Conservation (phyloP, 768 basidiomycete genomes). For the Mycena alexandri region DNA sequence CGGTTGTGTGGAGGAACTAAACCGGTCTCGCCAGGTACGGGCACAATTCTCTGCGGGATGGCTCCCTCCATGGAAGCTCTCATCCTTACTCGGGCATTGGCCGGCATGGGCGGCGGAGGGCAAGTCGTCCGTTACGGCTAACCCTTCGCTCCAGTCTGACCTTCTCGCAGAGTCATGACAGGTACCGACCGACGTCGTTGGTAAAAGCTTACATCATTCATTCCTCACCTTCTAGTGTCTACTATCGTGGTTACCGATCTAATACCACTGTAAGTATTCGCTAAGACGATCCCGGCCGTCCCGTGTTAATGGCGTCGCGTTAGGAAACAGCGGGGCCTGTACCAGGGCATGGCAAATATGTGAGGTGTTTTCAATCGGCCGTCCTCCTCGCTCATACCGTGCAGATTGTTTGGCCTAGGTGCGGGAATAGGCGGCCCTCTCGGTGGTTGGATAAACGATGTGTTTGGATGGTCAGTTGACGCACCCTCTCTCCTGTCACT, state of each 20-base stretch:
- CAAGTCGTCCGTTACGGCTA: constrained; percentile 56
- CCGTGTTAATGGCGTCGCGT: constrained; percentile 18
- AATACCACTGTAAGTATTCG: constrained; percentile 79
- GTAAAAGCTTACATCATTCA: constrained; percentile 43
- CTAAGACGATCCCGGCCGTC: constrained; percentile 16
- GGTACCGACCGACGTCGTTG: constrained; percentile 56
- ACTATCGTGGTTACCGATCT: constrained; percentile 90
- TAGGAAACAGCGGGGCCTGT: constrained; percentile 89
- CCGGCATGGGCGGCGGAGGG: constrained; percentile 95
- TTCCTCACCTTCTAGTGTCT: constrained; percentile 64
- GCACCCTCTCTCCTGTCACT: constrained; percentile 7
- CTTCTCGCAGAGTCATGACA: constrained; percentile 79
- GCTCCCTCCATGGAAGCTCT: constrained; percentile 89
- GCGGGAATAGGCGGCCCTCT: constrained; percentile 84
- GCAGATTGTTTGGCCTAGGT: constrained; percentile 86
- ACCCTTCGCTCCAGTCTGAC: constrained; percentile 39
- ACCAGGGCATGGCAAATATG: constrained; percentile 94
- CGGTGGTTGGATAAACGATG: constrained; percentile 89
- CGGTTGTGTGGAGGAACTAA: constrained; percentile 32
- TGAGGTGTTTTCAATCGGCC: constrained; percentile 48
- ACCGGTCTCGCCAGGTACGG: constrained; percentile 65
- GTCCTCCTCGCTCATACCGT: constrained; percentile 30
- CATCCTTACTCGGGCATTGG: constrained; percentile 85
- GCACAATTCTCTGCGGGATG: constrained; percentile 88
- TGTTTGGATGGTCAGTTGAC: constrained; percentile 80